Conservation (phyloP, 192 early-diverging fungal species). For the Phycomyces nitens region DNA sequence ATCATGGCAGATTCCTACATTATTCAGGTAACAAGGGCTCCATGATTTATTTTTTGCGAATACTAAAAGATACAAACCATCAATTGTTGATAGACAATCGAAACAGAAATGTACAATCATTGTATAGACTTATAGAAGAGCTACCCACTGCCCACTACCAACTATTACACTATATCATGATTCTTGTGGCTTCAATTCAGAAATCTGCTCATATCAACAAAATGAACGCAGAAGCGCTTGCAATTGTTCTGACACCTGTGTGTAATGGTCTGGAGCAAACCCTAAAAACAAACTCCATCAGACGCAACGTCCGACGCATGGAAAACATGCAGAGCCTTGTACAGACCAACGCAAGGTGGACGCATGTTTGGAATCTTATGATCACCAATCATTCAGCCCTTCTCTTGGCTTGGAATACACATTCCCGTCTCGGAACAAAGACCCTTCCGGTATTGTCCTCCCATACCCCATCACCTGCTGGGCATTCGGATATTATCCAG, state of each 20-base stretch:
- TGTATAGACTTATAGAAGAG: not conserved
- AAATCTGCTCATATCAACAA: constrained; percentile 24
- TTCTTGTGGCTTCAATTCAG: constrained; percentile 15
- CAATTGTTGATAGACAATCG: not conserved
- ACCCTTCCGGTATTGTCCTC: too few species aligned
- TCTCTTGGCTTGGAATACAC: constrained; percentile 11
- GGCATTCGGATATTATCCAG: too few species aligned
- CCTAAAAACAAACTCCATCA: constrained; percentile 13
- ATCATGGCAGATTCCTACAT: constrained; percentile 20
- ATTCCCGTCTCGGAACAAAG: too few species aligned
- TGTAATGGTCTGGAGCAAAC: constrained; percentile 31
- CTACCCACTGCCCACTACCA: constrained; percentile 21
- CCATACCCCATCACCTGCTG: too few species aligned
- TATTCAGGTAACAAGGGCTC: constrained; percentile 1
- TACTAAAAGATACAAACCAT: not conserved
- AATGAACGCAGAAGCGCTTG: constrained; percentile 36
- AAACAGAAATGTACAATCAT: not conserved
- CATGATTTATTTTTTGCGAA: too few species aligned
- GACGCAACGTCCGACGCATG: constrained; percentile 14
- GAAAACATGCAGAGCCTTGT: constrained; percentile 17
- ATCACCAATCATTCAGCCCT: constrained; percentile 18
- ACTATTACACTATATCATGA: constrained; percentile 23
- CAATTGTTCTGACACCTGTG: constrained; percentile 31
- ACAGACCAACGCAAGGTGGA: constrained; percentile 27
- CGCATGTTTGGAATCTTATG: constrained; percentile 23